A percentile compares a stretch with the other conserved stretches of the same genome.
Conservation (phyloP, 345 rosid genomes). For the Moringa oleifera region DNA sequence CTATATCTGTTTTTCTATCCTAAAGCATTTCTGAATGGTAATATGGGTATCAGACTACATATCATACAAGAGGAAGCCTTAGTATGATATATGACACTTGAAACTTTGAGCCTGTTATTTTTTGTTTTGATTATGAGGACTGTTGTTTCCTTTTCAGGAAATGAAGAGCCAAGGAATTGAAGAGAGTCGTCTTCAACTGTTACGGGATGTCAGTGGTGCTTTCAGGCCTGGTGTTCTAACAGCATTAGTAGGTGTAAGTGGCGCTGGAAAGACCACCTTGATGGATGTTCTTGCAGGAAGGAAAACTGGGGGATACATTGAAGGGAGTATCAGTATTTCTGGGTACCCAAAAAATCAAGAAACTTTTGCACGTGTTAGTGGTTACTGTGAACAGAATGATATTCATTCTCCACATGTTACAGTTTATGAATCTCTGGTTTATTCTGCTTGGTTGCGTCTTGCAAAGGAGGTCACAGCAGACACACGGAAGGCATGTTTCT, state of each 20-base stretch:
- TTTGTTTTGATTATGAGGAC: no score
- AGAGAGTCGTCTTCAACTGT: slow-evolving; percentile 54
- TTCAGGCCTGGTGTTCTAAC: slow-evolving; percentile 77
- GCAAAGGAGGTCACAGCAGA: slow-evolving; percentile 34
- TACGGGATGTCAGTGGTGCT: slow-evolving; percentile 63
- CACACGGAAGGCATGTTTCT: slow-evolving; percentile 32
- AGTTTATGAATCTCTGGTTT: slow-evolving; percentile 61
- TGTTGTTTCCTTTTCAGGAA: slow-evolving; percentile 38
- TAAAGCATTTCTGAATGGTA: no score
- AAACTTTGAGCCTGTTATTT: no score
- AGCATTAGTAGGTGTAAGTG: slow-evolving; percentile 75
- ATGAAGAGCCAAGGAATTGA: slow-evolving; percentile 61
- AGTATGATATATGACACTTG: no score
- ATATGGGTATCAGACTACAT: no score
- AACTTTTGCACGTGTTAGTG: slow-evolving; percentile 72
- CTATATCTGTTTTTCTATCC: no score
- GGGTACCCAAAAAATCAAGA: slow-evolving; percentile 74
- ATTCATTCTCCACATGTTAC: slow-evolving; percentile 78
- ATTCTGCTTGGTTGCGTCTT: slow-evolving; percentile 82
- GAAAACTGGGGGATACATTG: slow-evolving; percentile 42
- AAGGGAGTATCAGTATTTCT: slow-evolving; percentile 56
- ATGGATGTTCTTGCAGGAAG: slow-evolving; percentile 78
- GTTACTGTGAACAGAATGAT: slow-evolving; percentile 83
- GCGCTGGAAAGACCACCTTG: slow-evolving; percentile 86
- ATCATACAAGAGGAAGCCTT: no score